phyloP scores from a whole-genome alignment of 768 basidiomycete genomes.

The Neoboletus subvelutipes region DNA sequence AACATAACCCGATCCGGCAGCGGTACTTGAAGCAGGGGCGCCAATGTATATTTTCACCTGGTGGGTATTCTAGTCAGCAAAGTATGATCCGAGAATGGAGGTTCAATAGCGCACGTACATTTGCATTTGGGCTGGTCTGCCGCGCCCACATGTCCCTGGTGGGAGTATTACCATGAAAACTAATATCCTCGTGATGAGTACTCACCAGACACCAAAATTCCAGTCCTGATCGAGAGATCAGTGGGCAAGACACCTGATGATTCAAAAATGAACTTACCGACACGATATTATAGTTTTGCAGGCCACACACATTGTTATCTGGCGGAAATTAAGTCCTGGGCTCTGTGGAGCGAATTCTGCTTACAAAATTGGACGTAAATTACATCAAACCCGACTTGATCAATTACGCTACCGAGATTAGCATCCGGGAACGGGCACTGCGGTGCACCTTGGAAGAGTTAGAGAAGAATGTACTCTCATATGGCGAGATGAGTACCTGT shows the following conservation, averaged over 20 bases:
- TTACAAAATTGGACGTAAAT: constrained; percentile 69
- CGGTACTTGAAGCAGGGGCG: constrained; percentile 41
- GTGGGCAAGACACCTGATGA: neutral
- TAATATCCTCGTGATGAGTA: neutral
- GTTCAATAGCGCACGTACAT: constrained; percentile 28
- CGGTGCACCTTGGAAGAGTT: constrained; percentile 21
- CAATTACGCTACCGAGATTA: constrained; percentile 56
- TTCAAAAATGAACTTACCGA: constrained; percentile 40
- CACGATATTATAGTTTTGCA: constrained; percentile 50
- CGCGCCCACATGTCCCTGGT: constrained; percentile 47
- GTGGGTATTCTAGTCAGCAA: constrained; percentile 3
- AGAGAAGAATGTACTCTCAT: neutral
- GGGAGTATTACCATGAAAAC: constrained; percentile 9
- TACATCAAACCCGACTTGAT: constrained; percentile 65
- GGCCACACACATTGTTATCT: constrained; percentile 47
- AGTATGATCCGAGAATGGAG: neutral
- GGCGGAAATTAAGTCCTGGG: neutral
- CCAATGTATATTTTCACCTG: constrained; percentile 45
- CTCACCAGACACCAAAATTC: constrained; percentile 36
- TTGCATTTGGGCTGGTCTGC: constrained; percentile 39
- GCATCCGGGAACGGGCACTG: constrained; percentile 71
- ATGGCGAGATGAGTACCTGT: constrained; percentile 37
- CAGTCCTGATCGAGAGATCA: constrained; percentile 42
- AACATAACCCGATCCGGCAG: constrained; percentile 43
- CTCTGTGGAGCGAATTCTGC: neutral